Conservation (phyloP, 176 grass and related monocot genomes). For the Triticum urartu region DNA sequence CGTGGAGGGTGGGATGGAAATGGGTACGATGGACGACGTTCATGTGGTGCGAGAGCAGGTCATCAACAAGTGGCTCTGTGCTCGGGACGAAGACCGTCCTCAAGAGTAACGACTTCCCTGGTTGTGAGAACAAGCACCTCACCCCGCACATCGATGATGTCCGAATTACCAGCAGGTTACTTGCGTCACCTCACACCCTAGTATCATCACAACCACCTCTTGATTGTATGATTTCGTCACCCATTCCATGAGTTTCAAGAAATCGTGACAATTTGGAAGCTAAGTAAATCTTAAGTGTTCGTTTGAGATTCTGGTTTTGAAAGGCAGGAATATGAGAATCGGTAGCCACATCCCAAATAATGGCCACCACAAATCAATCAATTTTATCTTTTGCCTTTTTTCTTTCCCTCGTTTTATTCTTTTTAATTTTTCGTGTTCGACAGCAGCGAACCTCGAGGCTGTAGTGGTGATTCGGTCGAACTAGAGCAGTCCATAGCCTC, state of each 20-base stretch:
- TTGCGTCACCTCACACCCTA: too few species aligned
- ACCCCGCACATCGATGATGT: conserved; percentile 86
- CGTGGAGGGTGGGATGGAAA: neutral
- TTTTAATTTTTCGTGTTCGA: too few species aligned
- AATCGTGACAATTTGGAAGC: neutral
- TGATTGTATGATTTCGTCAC: neutral
- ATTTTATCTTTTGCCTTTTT: too few species aligned
- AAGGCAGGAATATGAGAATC: too few species aligned
- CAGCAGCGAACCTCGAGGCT: too few species aligned
- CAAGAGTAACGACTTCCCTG: conserved; percentile 96
- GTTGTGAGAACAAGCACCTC: conserved; percentile 91
- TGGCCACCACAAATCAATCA: too few species aligned
- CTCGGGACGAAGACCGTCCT: conserved; percentile 97
- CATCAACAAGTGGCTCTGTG: conserved; percentile 85
- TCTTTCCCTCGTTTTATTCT: too few species aligned
- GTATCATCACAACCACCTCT: neutral
- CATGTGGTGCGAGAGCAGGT: conserved; percentile 60
- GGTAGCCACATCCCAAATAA: too few species aligned
- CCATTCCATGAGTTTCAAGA: neutral
- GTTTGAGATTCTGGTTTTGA: too few species aligned
- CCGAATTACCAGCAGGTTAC: conserved; percentile 88
- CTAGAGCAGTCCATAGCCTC: too few species aligned
- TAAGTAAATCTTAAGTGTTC: too few species aligned
- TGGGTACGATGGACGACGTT: conserved; percentile 36
- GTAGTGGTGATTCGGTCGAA: too few species aligned